Base-by-base conservation (phyloP, 768 basidiomycete genomes). In the Hemileccinum impolitum region DNA sequence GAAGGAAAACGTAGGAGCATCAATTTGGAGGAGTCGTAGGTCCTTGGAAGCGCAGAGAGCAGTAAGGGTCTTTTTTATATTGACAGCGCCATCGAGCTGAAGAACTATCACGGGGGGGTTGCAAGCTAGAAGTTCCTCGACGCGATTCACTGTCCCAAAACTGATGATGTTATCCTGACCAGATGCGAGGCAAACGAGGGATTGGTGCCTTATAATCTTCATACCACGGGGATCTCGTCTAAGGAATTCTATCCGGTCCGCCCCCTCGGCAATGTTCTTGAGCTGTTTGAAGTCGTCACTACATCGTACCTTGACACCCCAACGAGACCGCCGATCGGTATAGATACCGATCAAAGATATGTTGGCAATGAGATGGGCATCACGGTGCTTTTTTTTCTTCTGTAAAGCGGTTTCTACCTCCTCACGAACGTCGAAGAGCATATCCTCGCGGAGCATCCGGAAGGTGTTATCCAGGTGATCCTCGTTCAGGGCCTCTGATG, bases 381-480 rank as follows among this genome's bases (percentile, higher is more conserved):
- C 72, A 9, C 74, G 67, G 46, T 66, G 54, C 17, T 64, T 58
- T 0, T 71, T 70, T 52, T 72, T 73, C 57, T 68, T 62, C 8
- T 65, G 63, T 3, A 67, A 44, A 0, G 62, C 68, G 6, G 74
- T 67, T 50, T 76, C 72, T 8, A 82, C 46, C 54, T 79, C 80
- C 34, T 85, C 78, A 8, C 73, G 71, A 39, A 83, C 70, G 41
- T 81, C 79, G 47, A 74, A 71, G 4, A 84, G 43, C 78, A 84
- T 80, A 47, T 82, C 84, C 52, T 86, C 85, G 1, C 85, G 64
- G 11, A 84, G 64, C 26, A 87, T 69, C 1, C 85, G 76, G 55
- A 83, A 87, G 42, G 80, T 81, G 37, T 82, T 82, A 53, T 85
- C 85, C 15, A 85, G 64, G 48, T 84, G 73, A 13, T 72, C 68